These are phyloP conservation scores for Ammopiptanthus mongolicus DNA, from an alignment of 306 rosid species.

Conservation along the genomic window DNA sequence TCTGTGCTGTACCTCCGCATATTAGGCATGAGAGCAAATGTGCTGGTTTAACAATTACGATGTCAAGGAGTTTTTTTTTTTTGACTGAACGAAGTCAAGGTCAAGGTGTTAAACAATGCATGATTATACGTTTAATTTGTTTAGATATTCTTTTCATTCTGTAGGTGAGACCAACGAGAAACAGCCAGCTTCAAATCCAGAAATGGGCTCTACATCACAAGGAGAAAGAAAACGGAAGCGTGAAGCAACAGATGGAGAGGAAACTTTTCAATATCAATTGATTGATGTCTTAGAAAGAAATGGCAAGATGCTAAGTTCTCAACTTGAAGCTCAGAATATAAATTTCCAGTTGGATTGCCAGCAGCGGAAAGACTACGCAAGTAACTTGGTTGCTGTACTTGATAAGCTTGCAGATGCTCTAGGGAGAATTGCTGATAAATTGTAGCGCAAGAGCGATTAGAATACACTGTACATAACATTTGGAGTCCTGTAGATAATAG, in stretches of 20 bases:
- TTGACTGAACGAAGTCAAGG: too few species aligned
- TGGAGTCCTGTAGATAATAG: slow-evolving; percentile 4
- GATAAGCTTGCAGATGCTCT: slow-evolving; percentile 77
- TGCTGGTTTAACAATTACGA: not conserved
- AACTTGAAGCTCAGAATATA: slow-evolving; percentile 58
- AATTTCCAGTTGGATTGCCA: slow-evolving; percentile 61
- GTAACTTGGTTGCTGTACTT: slow-evolving; percentile 56
- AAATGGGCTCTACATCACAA: slow-evolving; percentile 52
- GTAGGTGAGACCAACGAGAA: slow-evolving; percentile 41
- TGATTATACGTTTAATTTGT: not conserved
- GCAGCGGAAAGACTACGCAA: slow-evolving; percentile 59
- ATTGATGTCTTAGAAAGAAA: slow-evolving; percentile 61
- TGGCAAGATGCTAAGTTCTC: slow-evolving; percentile 56
- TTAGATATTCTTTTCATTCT: not conserved
- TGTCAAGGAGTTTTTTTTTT: too few species aligned
- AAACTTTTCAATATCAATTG: slow-evolving; percentile 43
- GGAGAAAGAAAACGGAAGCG: slow-evolving; percentile 62
- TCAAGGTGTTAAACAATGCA: not conserved
- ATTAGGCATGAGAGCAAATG: not conserved
- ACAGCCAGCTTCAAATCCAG: slow-evolving; percentile 43
- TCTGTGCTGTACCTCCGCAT: not conserved
- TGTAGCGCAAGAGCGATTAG: slow-evolving; percentile 34
- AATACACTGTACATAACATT: slow-evolving; percentile 42
- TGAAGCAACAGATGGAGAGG: slow-evolving; percentile 42
- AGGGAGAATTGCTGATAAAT: slow-evolving; percentile 71